Conservation (phyloP, 805 yeast species). For the Zygoascus bituminiphila region DNA sequence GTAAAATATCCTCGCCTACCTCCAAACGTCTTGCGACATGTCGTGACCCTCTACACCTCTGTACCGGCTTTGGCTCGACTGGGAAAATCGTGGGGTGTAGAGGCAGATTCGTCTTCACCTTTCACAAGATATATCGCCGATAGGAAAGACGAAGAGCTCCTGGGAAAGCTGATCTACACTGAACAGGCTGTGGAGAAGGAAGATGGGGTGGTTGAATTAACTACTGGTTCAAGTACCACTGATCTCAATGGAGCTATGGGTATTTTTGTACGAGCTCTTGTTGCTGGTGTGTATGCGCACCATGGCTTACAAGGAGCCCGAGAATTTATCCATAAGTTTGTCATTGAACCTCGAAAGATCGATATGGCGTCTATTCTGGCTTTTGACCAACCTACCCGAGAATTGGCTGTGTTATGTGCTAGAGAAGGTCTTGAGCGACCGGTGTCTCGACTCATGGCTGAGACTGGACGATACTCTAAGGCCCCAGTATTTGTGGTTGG, state of each 20-base stretch:
- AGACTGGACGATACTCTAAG: constrained; percentile 80
- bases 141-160: constrained; percentile 54
- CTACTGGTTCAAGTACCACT: constrained; percentile 25
- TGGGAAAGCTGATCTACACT: constrained; percentile 19
- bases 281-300: constrained; percentile 76
- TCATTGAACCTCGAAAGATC: constrained; percentile 67
- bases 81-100: constrained; percentile 84
- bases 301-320: constrained; percentile 57
- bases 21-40: constrained; percentile 60
- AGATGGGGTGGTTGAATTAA: constrained; percentile 34
- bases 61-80: constrained; percentile 54
- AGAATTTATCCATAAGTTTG: constrained; percentile 61
- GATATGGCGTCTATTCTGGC: constrained; percentile 67
- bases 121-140: constrained; percentile 59
- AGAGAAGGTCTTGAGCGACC: constrained; percentile 70
- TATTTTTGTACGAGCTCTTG: constrained; percentile 67
- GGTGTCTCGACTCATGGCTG: constrained; percentile 75
- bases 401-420: constrained; percentile 66
- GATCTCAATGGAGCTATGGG: constrained; percentile 41
- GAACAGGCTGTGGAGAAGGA: constrained; percentile 8
- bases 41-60: constrained; percentile 70
- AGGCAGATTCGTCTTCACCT: constrained; percentile 52
- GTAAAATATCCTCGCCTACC: constrained; percentile 87
- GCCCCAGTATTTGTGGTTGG: constrained; percentile 88
- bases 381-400: constrained; percentile 80